phyloP scores from a whole-genome alignment of 225 moss, liverwort and hornwort genomes.

The Bryum argenteum region DNA sequence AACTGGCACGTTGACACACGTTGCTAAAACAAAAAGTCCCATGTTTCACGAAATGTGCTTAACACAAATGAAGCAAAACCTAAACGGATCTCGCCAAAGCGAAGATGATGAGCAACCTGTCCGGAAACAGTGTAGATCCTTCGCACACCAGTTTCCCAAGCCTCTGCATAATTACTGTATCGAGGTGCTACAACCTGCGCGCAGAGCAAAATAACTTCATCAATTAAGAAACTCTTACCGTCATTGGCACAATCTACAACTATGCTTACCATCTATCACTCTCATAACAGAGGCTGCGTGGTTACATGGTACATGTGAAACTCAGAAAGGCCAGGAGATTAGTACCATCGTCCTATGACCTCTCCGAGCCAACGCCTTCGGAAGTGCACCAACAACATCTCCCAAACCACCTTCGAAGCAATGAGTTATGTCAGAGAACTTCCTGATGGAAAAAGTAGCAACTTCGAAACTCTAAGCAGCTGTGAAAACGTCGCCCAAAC shows the following conservation, averaged over 20 bases:
- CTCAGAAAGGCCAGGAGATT: neutral
- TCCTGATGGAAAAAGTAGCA: neutral
- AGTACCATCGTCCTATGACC: slow-evolving; percentile 88
- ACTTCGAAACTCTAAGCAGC: neutral
- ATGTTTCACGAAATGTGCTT: neutral
- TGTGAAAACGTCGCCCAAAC: neutral
- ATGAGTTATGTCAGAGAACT: slow-evolving; percentile 13
- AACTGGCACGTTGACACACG: neutral
- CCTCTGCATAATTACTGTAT: slow-evolving; percentile 79
- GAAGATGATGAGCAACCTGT: slow-evolving; percentile 52
- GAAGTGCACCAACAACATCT: slow-evolving; percentile 88
- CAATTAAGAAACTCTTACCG: neutral
- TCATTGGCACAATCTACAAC: neutral
- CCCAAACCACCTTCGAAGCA: slow-evolving; percentile 75
- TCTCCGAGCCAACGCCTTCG: slow-evolving; percentile 79
- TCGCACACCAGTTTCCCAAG: slow-evolving; percentile 80
- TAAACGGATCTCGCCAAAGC: neutral
- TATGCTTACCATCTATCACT: neutral
- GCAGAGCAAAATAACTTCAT: neutral
- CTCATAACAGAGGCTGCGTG: neutral
- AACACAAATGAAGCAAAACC: neutral
- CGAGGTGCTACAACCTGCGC: slow-evolving; percentile 85
- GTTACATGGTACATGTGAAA: slow-evolving; percentile 24
- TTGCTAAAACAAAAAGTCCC: neutral
- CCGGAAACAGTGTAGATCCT: slow-evolving; percentile 74